Evolutionary conservation across 441 rosid species (phyloP), one percentile per base, ranked within the genome.

Genomic region (Capsella rubella): DNA sequence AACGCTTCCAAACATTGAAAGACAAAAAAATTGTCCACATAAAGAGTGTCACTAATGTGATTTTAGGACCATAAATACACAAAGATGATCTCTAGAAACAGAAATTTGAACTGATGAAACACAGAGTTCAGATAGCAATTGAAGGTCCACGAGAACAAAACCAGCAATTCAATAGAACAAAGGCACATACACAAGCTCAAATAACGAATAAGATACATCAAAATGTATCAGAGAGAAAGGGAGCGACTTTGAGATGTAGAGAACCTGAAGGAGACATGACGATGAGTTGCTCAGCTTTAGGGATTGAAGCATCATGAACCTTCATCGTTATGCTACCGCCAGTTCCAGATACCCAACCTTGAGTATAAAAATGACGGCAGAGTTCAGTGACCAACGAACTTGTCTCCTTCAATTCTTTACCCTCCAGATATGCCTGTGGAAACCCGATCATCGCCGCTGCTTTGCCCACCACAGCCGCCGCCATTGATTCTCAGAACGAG

Each of bases 241-340:
- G 37, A 50, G 2, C 14, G 63, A 42, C 39, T 31, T 53, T 40
- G 27, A 56, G 66, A 70, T 14, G 66, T 14, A 15, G 49, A 31
- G 8, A 75, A 95, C 98, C 99, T 81, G 98, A 95, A 84, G 99
- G 98, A 62, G 99, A 92, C 97, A 95, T 87, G 86, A 91, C 45
- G 84, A 95, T 83, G 78, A 95, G 93, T 80, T 95, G 99, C 21
- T 81, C 72, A 16, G 84, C 79, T 73, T 85, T 87, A 52, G 96
- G 94, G 47, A 93, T 81, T 67, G 84, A 87, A 62, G 87, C 88
- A 68, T 95, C 99, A 55, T 87, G 92, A 77, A 87, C 97, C 81
- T 90, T 91, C 65, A 87, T 78, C 39, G 99, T 89, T 79, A 91
- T 91, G 77, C 98, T 91, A 49, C 99, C 98, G 4, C 99, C 97